Conservation (phyloP, 2,329 filamentous ascomycete genomes). For the Aspergillus costaricaensis region DNA sequence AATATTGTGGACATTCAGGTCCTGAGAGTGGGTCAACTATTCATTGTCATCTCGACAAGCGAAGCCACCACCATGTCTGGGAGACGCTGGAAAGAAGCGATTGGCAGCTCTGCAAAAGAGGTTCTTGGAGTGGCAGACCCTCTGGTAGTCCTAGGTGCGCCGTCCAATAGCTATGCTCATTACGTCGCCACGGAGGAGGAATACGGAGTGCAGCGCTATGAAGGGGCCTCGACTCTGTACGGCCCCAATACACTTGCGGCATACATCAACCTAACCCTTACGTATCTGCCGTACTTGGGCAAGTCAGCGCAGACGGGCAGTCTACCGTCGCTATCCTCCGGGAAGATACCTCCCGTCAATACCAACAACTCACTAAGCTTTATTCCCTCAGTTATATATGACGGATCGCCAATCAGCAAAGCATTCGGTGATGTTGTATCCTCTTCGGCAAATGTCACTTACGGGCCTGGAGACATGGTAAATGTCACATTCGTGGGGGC, state of each 20-base stretch:
- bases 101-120: constrained; percentile 58
- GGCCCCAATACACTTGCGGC: constrained; percentile 80
- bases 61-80: constrained; percentile 94
- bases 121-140: constrained; percentile 56
- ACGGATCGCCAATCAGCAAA: constrained; percentile 66
- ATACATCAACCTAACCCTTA: constrained; percentile 83
- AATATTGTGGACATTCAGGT: constrained; percentile 90
- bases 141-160: constrained; percentile 81
- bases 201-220: constrained; percentile 83
- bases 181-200: constrained; percentile 79
- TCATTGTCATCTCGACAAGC: constrained; percentile 81
- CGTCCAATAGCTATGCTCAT: constrained; percentile 87
- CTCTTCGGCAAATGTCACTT: constrained; percentile 54
- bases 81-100: constrained; percentile 76
- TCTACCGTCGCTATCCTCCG: constrained; percentile 50
- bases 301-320: constrained; percentile 44
- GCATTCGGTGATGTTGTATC: constrained; percentile 68
- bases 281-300: constrained; percentile 67
- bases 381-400: constrained; percentile 76
- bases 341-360: constrained; percentile 74
- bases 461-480: constrained; percentile 63
- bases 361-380: constrained; percentile 73
- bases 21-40: constrained; percentile 78
- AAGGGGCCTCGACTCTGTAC: constrained; percentile 90
- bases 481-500: constrained; percentile 76